Evolutionary conservation across 495 filamentous ascomycete genomes (phyloP).

Genomic region (Penicillium crystallinum): DNA sequence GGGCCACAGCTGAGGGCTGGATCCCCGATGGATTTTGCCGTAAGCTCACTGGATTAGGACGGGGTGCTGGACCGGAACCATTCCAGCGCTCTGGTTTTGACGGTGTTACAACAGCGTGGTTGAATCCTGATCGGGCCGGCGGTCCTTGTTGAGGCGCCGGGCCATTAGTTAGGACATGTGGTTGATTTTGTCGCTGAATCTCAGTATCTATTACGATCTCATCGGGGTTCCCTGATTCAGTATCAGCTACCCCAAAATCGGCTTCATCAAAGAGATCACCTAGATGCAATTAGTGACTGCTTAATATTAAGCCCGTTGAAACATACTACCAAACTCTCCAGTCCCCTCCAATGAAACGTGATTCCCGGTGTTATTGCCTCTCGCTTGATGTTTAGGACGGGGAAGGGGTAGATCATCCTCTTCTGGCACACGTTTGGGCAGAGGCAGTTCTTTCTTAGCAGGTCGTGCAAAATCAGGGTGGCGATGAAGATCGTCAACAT

Average conservation of each 20-base stretch:
- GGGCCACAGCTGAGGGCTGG: slow-evolving; percentile 10
- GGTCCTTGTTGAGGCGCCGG: slow-evolving; percentile 23
- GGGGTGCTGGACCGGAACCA: slow-evolving; percentile 19
- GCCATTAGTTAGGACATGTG: slow-evolving; percentile 24
- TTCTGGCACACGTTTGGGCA: slow-evolving; percentile 31
- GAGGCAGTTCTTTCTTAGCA: slow-evolving; percentile 51
- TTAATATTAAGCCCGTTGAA: neutral
- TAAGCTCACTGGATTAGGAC: slow-evolving; percentile 20
- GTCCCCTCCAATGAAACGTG: slow-evolving; percentile 31
- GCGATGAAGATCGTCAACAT: slow-evolving; percentile 69
- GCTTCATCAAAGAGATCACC: slow-evolving; percentile 67
- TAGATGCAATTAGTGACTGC: slow-evolving; percentile 24
- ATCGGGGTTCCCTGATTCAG: slow-evolving; percentile 55
- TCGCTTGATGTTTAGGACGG: slow-evolving; percentile 21
- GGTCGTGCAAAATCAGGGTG: slow-evolving; percentile 64
- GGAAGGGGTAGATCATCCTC: slow-evolving; percentile 37
- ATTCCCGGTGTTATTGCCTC: slow-evolving; percentile 11
- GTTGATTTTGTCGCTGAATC: slow-evolving; percentile 19
- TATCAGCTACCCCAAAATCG: slow-evolving; percentile 57
- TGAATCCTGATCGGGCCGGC: slow-evolving; percentile 12
- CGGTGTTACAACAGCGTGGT: slow-evolving; percentile 32
- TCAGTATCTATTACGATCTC: slow-evolving; percentile 48
- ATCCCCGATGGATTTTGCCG: slow-evolving; percentile 19
- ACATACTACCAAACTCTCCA: slow-evolving; percentile 65
- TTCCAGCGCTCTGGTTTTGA: slow-evolving; percentile 42